Evolutionary conservation across 768 basidiomycete species (phyloP).

Genomic region (Podaxis pistillaris): DNA sequence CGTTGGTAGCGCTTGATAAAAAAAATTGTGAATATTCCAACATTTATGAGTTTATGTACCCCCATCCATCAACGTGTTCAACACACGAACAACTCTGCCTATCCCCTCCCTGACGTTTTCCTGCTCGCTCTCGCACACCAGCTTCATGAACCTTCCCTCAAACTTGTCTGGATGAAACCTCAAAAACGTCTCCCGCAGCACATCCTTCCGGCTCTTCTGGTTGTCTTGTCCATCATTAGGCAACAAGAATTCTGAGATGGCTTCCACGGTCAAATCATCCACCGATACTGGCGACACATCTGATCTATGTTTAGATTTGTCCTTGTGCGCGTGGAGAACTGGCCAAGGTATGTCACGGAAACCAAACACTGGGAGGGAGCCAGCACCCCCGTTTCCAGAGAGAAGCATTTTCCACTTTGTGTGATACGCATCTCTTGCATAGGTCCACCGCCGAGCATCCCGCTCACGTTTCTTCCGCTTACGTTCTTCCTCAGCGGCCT

Average conservation of each 20-base stretch:
- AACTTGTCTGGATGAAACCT: constrained; percentile 85
- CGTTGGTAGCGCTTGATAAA: neutral
- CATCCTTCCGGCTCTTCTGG: constrained; percentile 56
- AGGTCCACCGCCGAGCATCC: constrained; percentile 39
- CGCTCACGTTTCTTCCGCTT: constrained; percentile 46
- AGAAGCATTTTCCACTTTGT: constrained; percentile 54
- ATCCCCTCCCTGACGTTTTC: constrained; percentile 57
- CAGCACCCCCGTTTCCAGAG: constrained; percentile 23
- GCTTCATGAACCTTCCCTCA: constrained; percentile 65
- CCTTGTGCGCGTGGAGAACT: constrained; percentile 36
- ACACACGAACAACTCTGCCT: constrained; percentile 57
- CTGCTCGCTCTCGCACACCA: constrained; percentile 44
- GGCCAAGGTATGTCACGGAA: constrained; percentile 79
- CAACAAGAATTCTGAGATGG: constrained; percentile 59
- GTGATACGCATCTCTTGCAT: constrained; percentile 55
- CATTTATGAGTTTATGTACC: too few species aligned
- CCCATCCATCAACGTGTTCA: constrained; percentile 53
- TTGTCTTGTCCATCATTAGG: constrained; percentile 24
- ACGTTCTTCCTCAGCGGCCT: constrained; percentile 51
- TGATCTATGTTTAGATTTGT: constrained; percentile 18
- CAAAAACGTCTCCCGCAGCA: constrained; percentile 62
- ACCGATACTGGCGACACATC: constrained; percentile 23
- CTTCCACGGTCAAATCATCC: constrained; percentile 54
- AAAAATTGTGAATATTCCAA: constrained; percentile 13
- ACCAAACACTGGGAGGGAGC: constrained; percentile 28